These are phyloP conservation scores for Phytophthora quininea DNA, from an alignment of 352 stramenopile species.

Conservation along the genomic window DNA sequence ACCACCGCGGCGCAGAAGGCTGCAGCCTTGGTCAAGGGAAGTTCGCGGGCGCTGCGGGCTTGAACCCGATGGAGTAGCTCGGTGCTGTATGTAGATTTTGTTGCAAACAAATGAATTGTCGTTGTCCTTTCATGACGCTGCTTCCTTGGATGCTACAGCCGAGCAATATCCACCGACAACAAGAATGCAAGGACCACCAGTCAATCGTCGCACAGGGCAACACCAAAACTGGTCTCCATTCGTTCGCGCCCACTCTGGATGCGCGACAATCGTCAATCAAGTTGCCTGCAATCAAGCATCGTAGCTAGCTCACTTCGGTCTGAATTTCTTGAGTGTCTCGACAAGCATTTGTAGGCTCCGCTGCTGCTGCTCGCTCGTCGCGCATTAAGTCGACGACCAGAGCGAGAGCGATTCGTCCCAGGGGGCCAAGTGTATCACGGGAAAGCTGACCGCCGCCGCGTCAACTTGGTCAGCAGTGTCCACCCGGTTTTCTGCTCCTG, in stretches of 20 bases:
- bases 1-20: conserved; percentile 27
- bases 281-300: not conserved
- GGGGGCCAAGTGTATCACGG: not conserved
- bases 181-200: not conserved
- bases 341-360: too few species aligned
- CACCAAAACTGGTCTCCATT: not conserved
- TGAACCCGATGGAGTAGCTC: not conserved
- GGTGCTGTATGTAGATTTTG: not conserved
- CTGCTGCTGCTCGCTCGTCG: too few species aligned
- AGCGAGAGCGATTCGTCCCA: too few species aligned
- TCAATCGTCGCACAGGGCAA: not conserved
- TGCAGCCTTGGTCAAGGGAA: conserved; percentile 26
- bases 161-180: not conserved
- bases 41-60: conserved; percentile 12
- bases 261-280: not conserved
- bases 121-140: not conserved
- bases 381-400: too few species aligned
- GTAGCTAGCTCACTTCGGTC: not conserved
- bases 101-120: not conserved
- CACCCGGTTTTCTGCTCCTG: not conserved
- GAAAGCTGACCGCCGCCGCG: not conserved
- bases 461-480: not conserved
- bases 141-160: not conserved
- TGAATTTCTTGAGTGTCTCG: not conserved
- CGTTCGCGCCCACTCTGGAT: not conserved